phyloP scores from a whole-genome alignment of 139 green algal genomes.

The Micromonas commoda region DNA sequence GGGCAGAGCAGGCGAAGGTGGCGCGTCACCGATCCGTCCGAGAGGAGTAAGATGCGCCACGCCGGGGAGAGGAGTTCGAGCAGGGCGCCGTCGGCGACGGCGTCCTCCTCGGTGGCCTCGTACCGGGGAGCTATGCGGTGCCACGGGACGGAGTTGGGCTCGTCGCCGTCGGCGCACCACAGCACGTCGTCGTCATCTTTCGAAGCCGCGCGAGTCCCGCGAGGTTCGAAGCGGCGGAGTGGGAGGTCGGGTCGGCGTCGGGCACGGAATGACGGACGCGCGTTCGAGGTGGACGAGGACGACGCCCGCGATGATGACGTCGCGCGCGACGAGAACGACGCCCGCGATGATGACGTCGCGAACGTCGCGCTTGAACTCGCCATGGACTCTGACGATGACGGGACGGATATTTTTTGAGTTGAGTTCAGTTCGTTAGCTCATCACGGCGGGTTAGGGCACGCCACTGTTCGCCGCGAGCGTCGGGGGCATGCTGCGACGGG shows the following conservation, averaged over 20 bases:
- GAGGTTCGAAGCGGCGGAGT: no score
- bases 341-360: neutral
- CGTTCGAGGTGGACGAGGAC: neutral
- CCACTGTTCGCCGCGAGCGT: no score
- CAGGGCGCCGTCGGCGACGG: neutral
- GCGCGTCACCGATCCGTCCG: conserved; percentile 90
- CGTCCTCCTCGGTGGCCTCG: neutral
- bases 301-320: neutral
- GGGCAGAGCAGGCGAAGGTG: conserved; percentile 54
- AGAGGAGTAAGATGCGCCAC: conserved; percentile 76
- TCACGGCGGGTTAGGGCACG: no score
- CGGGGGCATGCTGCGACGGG: no score
- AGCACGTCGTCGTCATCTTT: no score
- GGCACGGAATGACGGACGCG: no score
- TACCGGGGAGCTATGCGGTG: neutral
- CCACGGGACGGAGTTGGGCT: neutral
- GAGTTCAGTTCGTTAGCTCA: no score
- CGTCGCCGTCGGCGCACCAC: neutral
- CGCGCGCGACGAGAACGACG: neutral
- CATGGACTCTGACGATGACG: neutral
- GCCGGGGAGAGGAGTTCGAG: conserved; percentile 28
- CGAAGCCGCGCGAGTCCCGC: no score
- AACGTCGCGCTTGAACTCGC: neutral
- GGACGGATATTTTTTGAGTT: no score
- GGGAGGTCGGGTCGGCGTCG: no score